Conservation (phyloP, 352 stramenopile genomes). For the Achlya hypogyna region DNA sequence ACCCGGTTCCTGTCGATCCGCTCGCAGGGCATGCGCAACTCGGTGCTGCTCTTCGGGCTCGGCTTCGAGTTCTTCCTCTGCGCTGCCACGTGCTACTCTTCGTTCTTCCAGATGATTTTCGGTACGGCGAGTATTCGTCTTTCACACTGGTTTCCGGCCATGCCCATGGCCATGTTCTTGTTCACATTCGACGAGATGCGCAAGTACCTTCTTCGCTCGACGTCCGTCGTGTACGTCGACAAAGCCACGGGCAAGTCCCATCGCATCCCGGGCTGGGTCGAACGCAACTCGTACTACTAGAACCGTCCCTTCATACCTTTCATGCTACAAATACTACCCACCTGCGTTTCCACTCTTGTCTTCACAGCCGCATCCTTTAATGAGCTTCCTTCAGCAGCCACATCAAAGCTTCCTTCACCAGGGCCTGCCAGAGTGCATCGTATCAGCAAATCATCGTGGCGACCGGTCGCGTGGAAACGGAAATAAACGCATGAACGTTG, state of each 20-base stretch:
- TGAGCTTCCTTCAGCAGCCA: too few species aligned
- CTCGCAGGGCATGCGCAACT: conserved; percentile 82
- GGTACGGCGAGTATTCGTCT: conserved; percentile 64
- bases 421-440: too few species aligned
- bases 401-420: too few species aligned
- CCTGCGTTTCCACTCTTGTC: too few species aligned
- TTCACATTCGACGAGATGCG: conserved; percentile 80
- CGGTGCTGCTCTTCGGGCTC: conserved; percentile 81
- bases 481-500: conserved; percentile 29
- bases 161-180: conserved; percentile 77
- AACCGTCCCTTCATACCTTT: not conserved
- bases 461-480: not conserved
- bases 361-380: too few species aligned
- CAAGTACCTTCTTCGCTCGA: conserved; percentile 79
- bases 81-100: conserved; percentile 63
- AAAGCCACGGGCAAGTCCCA: conserved; percentile 42
- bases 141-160: conserved; percentile 73
- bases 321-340: too few species aligned
- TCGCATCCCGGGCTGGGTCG: conserved; percentile 54
- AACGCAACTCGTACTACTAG: conserved; percentile 79
- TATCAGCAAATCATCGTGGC: not conserved
- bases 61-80: conserved; percentile 78
- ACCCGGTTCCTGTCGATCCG: conserved; percentile 76
- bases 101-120: conserved; percentile 56
- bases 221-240: conserved; percentile 47